Conservation (phyloP, 331 rosid genomes). For the Stylosanthes scabra region DNA sequence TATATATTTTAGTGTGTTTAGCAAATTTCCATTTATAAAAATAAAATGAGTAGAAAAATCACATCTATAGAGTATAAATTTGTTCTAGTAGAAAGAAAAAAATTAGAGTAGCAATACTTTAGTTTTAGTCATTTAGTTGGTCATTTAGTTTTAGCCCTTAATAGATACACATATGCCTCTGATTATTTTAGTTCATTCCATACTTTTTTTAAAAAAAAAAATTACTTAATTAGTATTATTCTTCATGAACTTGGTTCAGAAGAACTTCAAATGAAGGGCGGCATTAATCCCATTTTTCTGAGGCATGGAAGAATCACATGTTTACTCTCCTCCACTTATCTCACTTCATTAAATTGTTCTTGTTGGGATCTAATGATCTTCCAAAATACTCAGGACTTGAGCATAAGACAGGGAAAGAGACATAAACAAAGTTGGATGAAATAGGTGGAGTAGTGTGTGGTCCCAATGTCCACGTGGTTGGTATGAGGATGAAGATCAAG, state of each 20-base stretch:
- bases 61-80: too few species aligned
- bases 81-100: too few species aligned
- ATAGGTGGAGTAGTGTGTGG: constrained; percentile 3
- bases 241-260: neutral
- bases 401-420: constrained; percentile 25
- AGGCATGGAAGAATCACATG: neutral
- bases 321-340: neutral
- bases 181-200: too few species aligned
- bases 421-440: constrained; percentile 5
- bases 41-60: too few species aligned
- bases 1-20: too few species aligned
- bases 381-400: constrained; percentile 1
- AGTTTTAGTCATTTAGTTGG: too few species aligned
- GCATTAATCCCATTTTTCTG: neutral
- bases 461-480: constrained; percentile 69
- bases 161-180: too few species aligned
- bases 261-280: neutral
- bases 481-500: constrained; percentile 58
- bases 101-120: too few species aligned
- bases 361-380: constrained; percentile 26
- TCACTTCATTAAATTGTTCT: constrained; percentile 32
- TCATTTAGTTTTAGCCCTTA: too few species aligned
- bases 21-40: too few species aligned
- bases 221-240: neutral
- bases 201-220: too few species aligned